Percentiles rank a stretch among this genome's conserved stretches.
These are phyloP conservation scores for Rhexocercosporidium sp. DNA, from an alignment of 2,329 filamentous ascomycete species.

Conservation along the genomic window DNA sequence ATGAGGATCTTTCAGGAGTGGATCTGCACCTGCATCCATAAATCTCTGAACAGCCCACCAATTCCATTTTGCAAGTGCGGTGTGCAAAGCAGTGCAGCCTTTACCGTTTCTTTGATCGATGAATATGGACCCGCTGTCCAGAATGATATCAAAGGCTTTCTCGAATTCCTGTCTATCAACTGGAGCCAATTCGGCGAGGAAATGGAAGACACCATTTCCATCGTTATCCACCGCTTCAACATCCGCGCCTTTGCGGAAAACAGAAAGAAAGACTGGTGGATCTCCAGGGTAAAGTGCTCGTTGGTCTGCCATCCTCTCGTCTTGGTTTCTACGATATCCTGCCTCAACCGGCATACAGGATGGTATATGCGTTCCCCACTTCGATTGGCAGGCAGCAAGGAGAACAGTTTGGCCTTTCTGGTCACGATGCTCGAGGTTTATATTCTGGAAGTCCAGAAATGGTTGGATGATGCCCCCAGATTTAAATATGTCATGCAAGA, in stretches of 20 bases:
- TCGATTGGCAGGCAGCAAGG: conserved; percentile 18
- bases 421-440: conserved; percentile 22
- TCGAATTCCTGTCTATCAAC: conserved; percentile 11
- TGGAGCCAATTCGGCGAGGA: conserved; percentile 1
- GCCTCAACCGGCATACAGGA: neutral
- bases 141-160: conserved; percentile 13
- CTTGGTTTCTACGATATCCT: neutral
- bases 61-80: conserved; percentile 19
- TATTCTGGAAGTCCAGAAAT: conserved; percentile 17
- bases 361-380: neutral
- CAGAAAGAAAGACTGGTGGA: neutral
- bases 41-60: conserved; percentile 20
- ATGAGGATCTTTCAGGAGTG: neutral
- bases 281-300: neutral
- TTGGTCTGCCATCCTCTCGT: neutral
- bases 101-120: conserved; percentile 9
- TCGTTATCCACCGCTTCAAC: conserved; percentile 20
- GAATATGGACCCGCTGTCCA: conserved; percentile 11
- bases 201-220: conserved; percentile 21
- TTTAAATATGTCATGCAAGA: conserved; percentile 23
- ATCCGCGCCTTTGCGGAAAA: conserved; percentile 15
- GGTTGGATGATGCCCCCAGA: conserved; percentile 21
- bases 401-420: conserved; percentile 20
- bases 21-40: conserved; percentile 13
- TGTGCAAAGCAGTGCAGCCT: conserved; percentile 17